Conservation (phyloP, 768 basidiomycete genomes). For the Panellus pusillus region DNA sequence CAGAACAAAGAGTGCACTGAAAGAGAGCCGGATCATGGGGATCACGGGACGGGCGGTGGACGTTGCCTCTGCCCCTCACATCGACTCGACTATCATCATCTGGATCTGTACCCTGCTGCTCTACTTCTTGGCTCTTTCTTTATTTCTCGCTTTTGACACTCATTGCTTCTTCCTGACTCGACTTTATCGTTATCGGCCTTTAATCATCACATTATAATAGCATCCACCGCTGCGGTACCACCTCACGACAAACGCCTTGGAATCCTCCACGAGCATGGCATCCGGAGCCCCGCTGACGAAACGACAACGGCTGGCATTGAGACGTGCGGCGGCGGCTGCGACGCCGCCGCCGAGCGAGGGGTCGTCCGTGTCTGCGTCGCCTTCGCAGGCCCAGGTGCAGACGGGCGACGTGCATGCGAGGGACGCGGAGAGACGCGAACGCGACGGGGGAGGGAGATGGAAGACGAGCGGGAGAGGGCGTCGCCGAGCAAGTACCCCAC, state of each 20-base stretch:
- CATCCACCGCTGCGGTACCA: too few relatives aligned
- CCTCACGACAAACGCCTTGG: too few relatives aligned
- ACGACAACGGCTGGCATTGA: slow-evolving; percentile 5
- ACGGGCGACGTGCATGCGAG: too few relatives aligned
- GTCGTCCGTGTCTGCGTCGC: background rate
- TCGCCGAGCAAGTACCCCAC: slow-evolving; percentile 21
- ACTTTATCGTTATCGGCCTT: too few relatives aligned
- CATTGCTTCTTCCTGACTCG: too few relatives aligned
- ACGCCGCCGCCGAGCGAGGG: background rate
- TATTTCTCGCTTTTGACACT: background rate
- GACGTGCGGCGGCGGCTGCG: background rate
- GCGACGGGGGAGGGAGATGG: background rate
- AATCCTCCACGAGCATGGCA: background rate
- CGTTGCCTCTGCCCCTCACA: slow-evolving; percentile 7
- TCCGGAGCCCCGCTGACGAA: background rate
- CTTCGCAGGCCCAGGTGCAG: background rate
- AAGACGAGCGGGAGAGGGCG: slow-evolving; percentile 2
- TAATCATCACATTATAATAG: too few relatives aligned
- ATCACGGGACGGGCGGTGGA: background rate
- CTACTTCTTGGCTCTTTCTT: background rate
- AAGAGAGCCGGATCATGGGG: background rate
- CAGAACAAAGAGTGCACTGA: too few relatives aligned
- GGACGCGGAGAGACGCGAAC: background rate
- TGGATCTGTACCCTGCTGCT: background rate
- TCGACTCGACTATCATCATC: background rate